phyloP scores from a whole-genome alignment of 2,329 filamentous ascomycete genomes.

The Pezicula neosporulosa region DNA sequence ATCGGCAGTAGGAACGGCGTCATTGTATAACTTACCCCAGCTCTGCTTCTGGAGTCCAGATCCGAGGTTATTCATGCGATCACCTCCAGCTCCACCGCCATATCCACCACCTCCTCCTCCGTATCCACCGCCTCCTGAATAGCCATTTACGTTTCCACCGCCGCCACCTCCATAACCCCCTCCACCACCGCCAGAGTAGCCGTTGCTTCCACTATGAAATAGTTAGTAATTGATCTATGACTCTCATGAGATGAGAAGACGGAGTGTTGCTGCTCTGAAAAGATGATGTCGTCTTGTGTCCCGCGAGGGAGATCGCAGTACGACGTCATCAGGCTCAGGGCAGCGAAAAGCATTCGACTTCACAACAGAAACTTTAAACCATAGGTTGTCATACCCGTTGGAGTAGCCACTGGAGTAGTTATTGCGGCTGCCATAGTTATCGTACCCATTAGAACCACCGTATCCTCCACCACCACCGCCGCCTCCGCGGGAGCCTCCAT shows the following conservation, averaged over 20 bases:
- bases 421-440: conserved; percentile 41
- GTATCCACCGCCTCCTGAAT: conserved; percentile 19
- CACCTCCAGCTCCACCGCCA: conserved; percentile 67
- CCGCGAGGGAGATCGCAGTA: conserved; percentile 12
- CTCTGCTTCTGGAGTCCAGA: conserved; percentile 81
- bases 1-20: conserved; percentile 1
- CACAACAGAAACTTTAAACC: conserved; percentile 31
- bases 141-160: conserved; percentile 29
- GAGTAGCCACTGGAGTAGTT: conserved; percentile 48
- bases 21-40: conserved; percentile 63
- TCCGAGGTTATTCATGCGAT: conserved; percentile 92
- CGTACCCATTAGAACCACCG: conserved; percentile 49
- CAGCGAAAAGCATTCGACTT: conserved; percentile 23
- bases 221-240: conserved; percentile 32
- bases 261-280: conserved; percentile 17
- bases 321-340: conserved; percentile 27
- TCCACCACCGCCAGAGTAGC: conserved; percentile 26
- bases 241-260: conserved; percentile 8
- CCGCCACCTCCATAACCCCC: conserved; percentile 31
- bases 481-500: conserved; percentile 45
- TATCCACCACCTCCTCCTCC: conserved; percentile 34
- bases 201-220: conserved; percentile 40
- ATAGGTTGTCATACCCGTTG: conserved; percentile 40
- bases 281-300: conserved; percentile 6
- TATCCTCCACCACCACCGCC: conserved; percentile 38